These are phyloP conservation scores for Lithospermum erythrorhizon DNA, from an alignment of 257 asterid genomes.

Conservation along the genomic window DNA sequence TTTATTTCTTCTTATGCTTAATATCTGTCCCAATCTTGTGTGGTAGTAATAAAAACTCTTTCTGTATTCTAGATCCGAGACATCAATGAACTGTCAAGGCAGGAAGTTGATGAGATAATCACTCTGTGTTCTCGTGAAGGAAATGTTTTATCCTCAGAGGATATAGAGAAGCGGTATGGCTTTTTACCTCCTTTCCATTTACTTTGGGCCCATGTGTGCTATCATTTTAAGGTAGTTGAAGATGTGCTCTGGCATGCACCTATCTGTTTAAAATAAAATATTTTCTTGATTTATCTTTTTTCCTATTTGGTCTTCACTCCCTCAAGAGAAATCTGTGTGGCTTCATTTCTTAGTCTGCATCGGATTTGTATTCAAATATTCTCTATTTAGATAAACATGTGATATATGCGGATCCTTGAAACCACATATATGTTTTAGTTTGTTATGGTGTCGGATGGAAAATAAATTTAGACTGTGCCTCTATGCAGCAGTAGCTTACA, in stretches of 20 bases:
- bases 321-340: no score
- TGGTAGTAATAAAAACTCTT: not conserved
- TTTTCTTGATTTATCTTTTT: no score
- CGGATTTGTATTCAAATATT: no score
- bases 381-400: no score
- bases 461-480: no score
- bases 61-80: slow-evolving; percentile 56
- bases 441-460: no score
- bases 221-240: not conserved
- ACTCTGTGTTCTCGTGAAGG: slow-evolving; percentile 45
- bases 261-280: not conserved
- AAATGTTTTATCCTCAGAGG: slow-evolving; percentile 53
- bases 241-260: not conserved
- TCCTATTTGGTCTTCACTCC: no score
- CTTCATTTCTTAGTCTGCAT: no score
- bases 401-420: no score
- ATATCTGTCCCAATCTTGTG: not conserved
- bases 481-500: no score
- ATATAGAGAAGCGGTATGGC: slow-evolving; percentile 63
- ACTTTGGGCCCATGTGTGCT: not conserved
- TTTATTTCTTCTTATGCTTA: not conserved
- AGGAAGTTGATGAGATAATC: slow-evolving; percentile 89
- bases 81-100: slow-evolving; percentile 89
- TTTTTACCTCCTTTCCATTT: not conserved
- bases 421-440: no score